phyloP scores from a whole-genome alignment of 2,329 filamentous ascomycete species.

The Ophiostoma piceae region DNA sequence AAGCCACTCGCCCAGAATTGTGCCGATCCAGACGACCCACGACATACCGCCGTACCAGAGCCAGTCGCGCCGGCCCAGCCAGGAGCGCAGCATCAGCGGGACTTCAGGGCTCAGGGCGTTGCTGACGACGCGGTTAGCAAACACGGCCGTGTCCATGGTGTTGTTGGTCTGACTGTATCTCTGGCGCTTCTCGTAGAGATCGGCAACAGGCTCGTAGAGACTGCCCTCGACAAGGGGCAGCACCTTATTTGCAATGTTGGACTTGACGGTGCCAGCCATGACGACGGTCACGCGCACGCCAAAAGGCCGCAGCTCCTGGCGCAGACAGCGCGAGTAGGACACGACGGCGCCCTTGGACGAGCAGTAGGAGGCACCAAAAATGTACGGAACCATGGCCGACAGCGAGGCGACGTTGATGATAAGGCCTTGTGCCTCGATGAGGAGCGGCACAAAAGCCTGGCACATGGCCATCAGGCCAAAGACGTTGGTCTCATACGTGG shows the following conservation, averaged over 20 bases:
- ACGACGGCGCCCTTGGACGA: conserved; percentile 53
- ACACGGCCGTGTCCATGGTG: conserved; percentile 43
- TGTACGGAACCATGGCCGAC: conserved; percentile 46
- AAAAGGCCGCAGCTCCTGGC: conserved; percentile 50
- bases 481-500: conserved; percentile 53
- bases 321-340: conserved; percentile 49
- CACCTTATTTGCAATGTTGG: conserved; percentile 43
- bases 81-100: conserved; percentile 33
- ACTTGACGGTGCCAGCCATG: conserved; percentile 50
- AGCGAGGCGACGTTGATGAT: conserved; percentile 53
- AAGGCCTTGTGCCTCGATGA: conserved; percentile 47
- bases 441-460: conserved; percentile 45
- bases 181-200: conserved; percentile 44
- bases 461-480: conserved; percentile 54
- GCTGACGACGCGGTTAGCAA: conserved; percentile 41
- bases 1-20: conserved; percentile 42
- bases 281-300: conserved; percentile 54
- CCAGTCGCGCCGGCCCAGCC: conserved; percentile 42
- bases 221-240: conserved; percentile 43
- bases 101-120: conserved; percentile 39
- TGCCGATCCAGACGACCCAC: conserved; percentile 38
- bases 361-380: conserved; percentile 50
- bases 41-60: conserved; percentile 39
- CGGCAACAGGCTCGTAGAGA: conserved; percentile 43
- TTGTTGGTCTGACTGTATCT: conserved; percentile 46